These are phyloP conservation scores for Nemophila menziesii DNA, from an alignment of 257 asterid genomes.

Conservation along the genomic window DNA sequence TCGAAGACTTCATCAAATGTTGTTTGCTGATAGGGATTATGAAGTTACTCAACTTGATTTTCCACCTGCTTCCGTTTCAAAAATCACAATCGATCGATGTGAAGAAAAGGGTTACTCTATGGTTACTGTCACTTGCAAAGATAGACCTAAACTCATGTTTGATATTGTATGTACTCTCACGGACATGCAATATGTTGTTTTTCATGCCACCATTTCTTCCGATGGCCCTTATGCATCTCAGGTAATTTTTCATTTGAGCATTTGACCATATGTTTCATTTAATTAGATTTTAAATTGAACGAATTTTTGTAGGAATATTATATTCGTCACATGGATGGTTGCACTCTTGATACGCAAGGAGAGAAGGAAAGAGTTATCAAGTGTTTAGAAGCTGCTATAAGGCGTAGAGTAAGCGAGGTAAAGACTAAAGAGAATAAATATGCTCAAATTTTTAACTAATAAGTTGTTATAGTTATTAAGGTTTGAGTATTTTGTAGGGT, in stretches of 20 bases:
- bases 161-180: slow-evolving; percentile 97
- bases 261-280: too few species aligned
- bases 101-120: slow-evolving; percentile 83
- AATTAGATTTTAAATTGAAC: not conserved
- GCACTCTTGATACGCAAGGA: slow-evolving; percentile 49
- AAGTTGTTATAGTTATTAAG: not conserved
- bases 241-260: slow-evolving; percentile 25
- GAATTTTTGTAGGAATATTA: slow-evolving; percentile 50
- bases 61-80: slow-evolving; percentile 31
- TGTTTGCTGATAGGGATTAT: slow-evolving; percentile 77
- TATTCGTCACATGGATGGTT: slow-evolving; percentile 78
- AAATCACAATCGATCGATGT: slow-evolving; percentile 57
- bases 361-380: slow-evolving; percentile 75
- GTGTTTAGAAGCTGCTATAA: slow-evolving; percentile 94
- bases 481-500: slow-evolving; percentile 36
- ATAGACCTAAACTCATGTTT: slow-evolving; percentile 88
- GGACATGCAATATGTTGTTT: slow-evolving; percentile 83
- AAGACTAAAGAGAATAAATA: not conserved
- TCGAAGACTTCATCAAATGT: slow-evolving; percentile 85
- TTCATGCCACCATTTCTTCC: slow-evolving; percentile 79
- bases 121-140: slow-evolving; percentile 81
- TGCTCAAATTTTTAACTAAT: too few species aligned
- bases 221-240: slow-evolving; percentile 83
- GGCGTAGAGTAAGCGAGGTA: slow-evolving; percentile 89
- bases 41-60: slow-evolving; percentile 36